Evolutionary conservation across 2,329 filamentous ascomycete species (phyloP), one percentile per base, ranked within the genome.

Genomic region (Scytalidium lignicola): DNA sequence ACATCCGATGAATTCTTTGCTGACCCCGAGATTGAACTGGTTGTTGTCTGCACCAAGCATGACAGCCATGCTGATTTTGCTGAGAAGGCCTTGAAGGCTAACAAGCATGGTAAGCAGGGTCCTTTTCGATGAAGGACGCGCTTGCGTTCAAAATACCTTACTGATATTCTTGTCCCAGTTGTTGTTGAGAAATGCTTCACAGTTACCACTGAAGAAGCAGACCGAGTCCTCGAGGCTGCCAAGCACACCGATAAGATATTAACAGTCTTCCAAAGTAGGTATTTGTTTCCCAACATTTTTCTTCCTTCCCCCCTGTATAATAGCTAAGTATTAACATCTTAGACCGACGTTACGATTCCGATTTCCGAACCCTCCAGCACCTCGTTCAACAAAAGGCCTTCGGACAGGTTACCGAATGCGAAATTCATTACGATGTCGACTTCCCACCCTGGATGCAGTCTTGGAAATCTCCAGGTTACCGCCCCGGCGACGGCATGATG

Each of bases 111-210:
- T 71, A 58, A n/a, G 32, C n/a, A n/a, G n/a, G n/a, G n/a, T n/a
- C n/a, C n/a, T n/a, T n/a, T n/a, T n/a, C n/a, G n/a, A n/a, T n/a
- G n/a, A n/a, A n/a, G n/a, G n/a, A n/a, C n/a, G n/a, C n/a, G n/a
- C n/a, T n/a, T n/a, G n/a, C n/a, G n/a, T n/a, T n/a, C n/a, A n/a
- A n/a, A n/a, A n/a, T n/a, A n/a, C n/a, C n/a, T n/a, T n/a, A n/a
- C 23, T 26, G 23, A 26, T 10, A 26, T 26, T 37, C 15, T 28
- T 7, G 26, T 28, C 5, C 10, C 40, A 71, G 63, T 68, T 20
- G 61, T 69, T 22, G 66, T 69, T 20, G 67, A 70, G 45, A 69
- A 70, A 45, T 66, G 67, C 3, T 68, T 70, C 53, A 67, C 67
- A 7, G 52, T 57, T 7, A 62, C 58, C 2, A 58, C 53, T 12